A percentile compares a stretch with the other conserved stretches of the same genome.
These are phyloP conservation scores for Monosporascus sp. DNA, from an alignment of 2,329 filamentous ascomycete species.

Conservation along the genomic window DNA sequence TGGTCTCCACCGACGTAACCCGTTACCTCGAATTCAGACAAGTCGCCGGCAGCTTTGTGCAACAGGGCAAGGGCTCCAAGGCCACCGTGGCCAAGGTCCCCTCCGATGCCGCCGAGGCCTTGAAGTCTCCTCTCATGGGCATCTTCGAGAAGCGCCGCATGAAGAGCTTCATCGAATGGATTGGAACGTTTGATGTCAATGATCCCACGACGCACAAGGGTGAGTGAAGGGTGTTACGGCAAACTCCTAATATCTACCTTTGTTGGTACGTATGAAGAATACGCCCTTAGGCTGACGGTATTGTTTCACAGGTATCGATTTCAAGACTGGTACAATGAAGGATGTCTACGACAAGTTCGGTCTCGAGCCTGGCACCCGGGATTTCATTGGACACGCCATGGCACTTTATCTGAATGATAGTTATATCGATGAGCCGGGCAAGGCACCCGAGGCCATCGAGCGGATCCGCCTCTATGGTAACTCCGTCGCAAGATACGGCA, in stretches of 20 bases:
- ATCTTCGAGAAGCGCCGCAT: slow-evolving; percentile 96
- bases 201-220: slow-evolving; percentile 87
- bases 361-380: slow-evolving; percentile 80
- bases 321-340: slow-evolving; percentile 81
- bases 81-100: slow-evolving; percentile 96
- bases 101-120: slow-evolving; percentile 83
- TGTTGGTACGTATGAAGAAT: not conserved
- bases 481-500: slow-evolving; percentile 95
- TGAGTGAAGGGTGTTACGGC: slow-evolving; percentile 34
- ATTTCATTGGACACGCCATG: slow-evolving; percentile 98
- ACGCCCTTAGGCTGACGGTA: not conserved
- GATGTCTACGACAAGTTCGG: slow-evolving; percentile 99
- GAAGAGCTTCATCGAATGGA: slow-evolving; percentile 95
- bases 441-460: slow-evolving; percentile 79
- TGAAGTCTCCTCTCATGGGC: slow-evolving; percentile 92
- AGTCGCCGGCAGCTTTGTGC: slow-evolving; percentile 93
- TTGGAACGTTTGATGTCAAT: slow-evolving; percentile 77
- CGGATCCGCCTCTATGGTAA: slow-evolving; percentile 95
- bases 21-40: slow-evolving; percentile 90
- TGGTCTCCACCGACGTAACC: slow-evolving; percentile 91
- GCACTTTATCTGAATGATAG: slow-evolving; percentile 88
- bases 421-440: slow-evolving; percentile 70
- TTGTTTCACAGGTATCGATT: slow-evolving; percentile 62
- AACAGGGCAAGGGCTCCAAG: slow-evolving; percentile 77
- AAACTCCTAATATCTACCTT: not conserved